These are phyloP conservation scores for Peribolospora baueri DNA, from an alignment of 768 basidiomycete species.

Conservation along the genomic window DNA sequence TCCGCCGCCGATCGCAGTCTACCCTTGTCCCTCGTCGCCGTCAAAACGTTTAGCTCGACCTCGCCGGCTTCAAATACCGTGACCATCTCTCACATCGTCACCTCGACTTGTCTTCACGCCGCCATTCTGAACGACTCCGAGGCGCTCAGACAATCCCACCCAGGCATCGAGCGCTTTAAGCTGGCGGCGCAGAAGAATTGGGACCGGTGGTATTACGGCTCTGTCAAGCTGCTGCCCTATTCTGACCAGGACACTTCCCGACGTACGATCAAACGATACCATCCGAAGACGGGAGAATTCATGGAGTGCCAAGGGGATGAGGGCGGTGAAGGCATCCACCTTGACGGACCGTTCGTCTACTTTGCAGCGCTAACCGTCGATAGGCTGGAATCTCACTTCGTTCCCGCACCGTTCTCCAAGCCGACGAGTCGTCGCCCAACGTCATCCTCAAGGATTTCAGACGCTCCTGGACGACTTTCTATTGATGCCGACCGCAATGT, in stretches of 20 bases:
- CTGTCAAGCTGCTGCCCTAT: constrained; percentile 32
- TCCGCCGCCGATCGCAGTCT: constrained; percentile 5
- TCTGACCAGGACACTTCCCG: constrained; percentile 15
- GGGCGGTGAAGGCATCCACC: constrained; percentile 18
- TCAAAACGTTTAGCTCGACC: constrained; percentile 17
- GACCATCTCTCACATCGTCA: constrained; percentile 49
- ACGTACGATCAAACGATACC: constrained; percentile 32
- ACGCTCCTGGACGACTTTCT: too few relatives aligned
- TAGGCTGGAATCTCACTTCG: constrained; percentile 36
- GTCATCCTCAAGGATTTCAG: constrained; percentile 27
- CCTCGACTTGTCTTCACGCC: constrained; percentile 66
- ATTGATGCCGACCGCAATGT: too few relatives aligned
- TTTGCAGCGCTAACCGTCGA: constrained; percentile 66
- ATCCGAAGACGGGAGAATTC: constrained; percentile 26
- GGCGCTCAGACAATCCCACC: constrained; percentile 37
- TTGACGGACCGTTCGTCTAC: constrained; percentile 63
- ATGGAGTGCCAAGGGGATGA: constrained; percentile 16
- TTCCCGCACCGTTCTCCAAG: constrained; percentile 24
- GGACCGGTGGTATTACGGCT: constrained; percentile 41
- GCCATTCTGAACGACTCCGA: constrained; percentile 44
- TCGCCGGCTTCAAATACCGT: constrained; percentile 2
- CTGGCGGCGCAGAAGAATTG: constrained; percentile 55
- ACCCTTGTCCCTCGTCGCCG: constrained; percentile 25
- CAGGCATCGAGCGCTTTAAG: constrained; percentile 67
- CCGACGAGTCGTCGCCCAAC: constrained; percentile 32